phyloP scores from a whole-genome alignment of 345 rosid genomes.

The Rhodamnia argentea region DNA sequence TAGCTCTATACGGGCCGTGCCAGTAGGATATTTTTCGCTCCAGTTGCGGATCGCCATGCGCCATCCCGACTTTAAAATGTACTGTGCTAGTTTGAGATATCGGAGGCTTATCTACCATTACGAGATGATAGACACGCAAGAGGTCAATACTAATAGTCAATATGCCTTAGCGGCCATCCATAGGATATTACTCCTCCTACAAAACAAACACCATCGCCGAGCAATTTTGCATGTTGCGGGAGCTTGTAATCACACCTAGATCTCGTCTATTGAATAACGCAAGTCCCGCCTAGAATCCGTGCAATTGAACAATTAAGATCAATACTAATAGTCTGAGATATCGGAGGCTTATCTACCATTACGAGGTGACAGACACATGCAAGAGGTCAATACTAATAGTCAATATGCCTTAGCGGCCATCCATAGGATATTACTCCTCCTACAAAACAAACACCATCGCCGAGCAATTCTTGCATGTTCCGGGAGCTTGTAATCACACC shows the following conservation, averaged over 20 bases:
- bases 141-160: background rate
- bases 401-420: background rate
- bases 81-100: background rate
- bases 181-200: background rate
- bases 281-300: background rate
- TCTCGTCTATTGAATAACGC: background rate
- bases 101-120: background rate
- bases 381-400: too few relatives aligned
- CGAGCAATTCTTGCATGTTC: background rate
- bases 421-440: background rate
- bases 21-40: background rate
- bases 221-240: background rate
- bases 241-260: background rate
- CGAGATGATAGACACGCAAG: background rate
- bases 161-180: background rate
- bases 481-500: background rate
- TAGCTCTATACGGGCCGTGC: background rate
- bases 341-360: background rate
- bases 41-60: background rate
- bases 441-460: background rate
- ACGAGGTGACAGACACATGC: background rate
- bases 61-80: background rate
- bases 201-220: background rate
- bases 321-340: background rate
- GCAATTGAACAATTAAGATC: background rate